Conservation (phyloP, 2,329 filamentous ascomycete genomes). For the Sarocladium strictum region DNA sequence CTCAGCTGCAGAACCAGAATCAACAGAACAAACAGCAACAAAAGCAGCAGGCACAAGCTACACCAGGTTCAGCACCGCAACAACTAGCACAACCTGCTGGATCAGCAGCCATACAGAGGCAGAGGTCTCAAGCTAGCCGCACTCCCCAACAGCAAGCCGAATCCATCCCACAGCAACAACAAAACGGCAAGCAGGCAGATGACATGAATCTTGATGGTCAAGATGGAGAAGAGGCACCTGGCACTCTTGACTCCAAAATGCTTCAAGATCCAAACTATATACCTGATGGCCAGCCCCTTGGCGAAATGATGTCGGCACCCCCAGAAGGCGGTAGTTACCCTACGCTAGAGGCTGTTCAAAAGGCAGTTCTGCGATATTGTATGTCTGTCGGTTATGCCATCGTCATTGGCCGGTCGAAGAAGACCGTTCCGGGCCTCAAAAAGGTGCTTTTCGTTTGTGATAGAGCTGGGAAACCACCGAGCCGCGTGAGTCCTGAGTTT, state of each 20-base stretch:
- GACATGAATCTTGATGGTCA: slow-evolving; percentile 49
- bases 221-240: slow-evolving; percentile 40
- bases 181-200: slow-evolving; percentile 36
- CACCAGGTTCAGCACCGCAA: slow-evolving; percentile 12
- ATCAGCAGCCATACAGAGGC: slow-evolving; percentile 22
- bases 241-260: slow-evolving; percentile 40
- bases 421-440: slow-evolving; percentile 60
- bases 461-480: slow-evolving; percentile 56
- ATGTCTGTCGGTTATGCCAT: slow-evolving; percentile 63
- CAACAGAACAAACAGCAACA: slow-evolving; percentile 18
- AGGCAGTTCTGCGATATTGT: slow-evolving; percentile 58
- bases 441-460: slow-evolving; percentile 65
- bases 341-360: slow-evolving; percentile 59
- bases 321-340: slow-evolving; percentile 59
- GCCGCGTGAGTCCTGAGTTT: slow-evolving; percentile 55
- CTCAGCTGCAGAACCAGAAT: slow-evolving; percentile 12
- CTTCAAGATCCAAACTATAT: slow-evolving; percentile 40
- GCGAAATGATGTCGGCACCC: slow-evolving; percentile 55
- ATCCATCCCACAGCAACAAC: slow-evolving; percentile 22
- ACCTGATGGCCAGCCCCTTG: slow-evolving; percentile 39
- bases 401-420: slow-evolving; percentile 62
- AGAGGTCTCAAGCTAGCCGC: slow-evolving; percentile 22
- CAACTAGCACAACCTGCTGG: slow-evolving; percentile 20
- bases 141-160: slow-evolving; percentile 24
- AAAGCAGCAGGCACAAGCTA: slow-evolving; percentile 16